These are phyloP conservation scores for Aspergillus sp. DNA, from an alignment of 2,329 filamentous ascomycete species.

Conservation along the genomic window DNA sequence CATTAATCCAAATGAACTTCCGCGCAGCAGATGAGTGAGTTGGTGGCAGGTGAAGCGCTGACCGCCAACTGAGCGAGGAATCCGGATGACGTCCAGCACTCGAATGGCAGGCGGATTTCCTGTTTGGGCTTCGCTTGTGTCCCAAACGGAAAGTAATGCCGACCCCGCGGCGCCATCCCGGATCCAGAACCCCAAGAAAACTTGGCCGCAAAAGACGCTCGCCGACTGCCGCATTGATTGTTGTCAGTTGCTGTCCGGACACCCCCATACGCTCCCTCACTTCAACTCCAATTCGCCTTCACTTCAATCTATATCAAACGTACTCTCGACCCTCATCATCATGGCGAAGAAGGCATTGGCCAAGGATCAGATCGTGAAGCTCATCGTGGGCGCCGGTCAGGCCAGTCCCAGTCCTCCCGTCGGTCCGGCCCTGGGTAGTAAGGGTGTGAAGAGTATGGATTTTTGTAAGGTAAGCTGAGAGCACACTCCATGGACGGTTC, in stretches of 20 bases:
- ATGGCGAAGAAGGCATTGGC: slow-evolving; percentile 57
- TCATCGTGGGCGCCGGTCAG: slow-evolving; percentile 95
- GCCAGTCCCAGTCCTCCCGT: slow-evolving; percentile 94
- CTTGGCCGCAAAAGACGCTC: slow-evolving; percentile 17
- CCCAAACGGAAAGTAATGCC: slow-evolving; percentile 23
- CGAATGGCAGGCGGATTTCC: neutral
- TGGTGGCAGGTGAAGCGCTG: neutral
- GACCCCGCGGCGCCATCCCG: slow-evolving; percentile 15
- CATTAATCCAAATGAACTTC: neutral
- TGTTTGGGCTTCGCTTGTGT: slow-evolving; percentile 9
- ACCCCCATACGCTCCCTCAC: neutral
- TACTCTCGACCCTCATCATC: slow-evolving; percentile 15
- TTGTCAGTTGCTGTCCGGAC: neutral
- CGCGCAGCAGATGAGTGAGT: neutral
- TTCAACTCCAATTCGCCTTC: neutral
- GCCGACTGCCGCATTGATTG: neutral
- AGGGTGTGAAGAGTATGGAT: slow-evolving; percentile 99
- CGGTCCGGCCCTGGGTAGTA: slow-evolving; percentile 91
- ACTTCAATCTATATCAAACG: neutral
- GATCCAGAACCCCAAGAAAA: slow-evolving; percentile 18
- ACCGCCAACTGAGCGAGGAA: neutral
- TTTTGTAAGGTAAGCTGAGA: slow-evolving; percentile 81
- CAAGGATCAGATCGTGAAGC: slow-evolving; percentile 81
- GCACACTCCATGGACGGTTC: neutral
- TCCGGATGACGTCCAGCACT: slow-evolving; percentile 23